These are phyloP conservation scores for Entomortierella lignicola DNA, from an alignment of 192 early-diverging fungal genomes.

Conservation along the genomic window DNA sequence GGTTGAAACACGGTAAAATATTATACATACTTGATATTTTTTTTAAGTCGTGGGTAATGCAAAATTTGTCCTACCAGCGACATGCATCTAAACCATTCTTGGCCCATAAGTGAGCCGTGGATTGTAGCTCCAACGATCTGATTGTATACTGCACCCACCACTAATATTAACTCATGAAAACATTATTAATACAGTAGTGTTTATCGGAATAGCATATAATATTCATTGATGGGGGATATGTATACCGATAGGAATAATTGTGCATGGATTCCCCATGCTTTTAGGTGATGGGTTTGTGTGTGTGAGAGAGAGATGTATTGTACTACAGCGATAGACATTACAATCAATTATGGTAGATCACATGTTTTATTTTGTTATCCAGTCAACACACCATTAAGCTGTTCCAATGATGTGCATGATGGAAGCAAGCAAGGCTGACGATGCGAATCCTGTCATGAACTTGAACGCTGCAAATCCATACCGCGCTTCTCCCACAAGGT, in stretches of 20 bases:
- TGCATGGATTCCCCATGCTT: too few species aligned
- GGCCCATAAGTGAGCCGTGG: not conserved
- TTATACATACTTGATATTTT: not conserved
- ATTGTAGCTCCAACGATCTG: not conserved
- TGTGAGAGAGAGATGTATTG: too few species aligned
- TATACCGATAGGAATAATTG: too few species aligned
- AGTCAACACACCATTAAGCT: too few species aligned
- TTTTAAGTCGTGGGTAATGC: too few species aligned
- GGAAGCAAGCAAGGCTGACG: not conserved
- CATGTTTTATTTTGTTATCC: too few species aligned
- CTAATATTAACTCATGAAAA: not conserved
- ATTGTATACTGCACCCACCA: not conserved
- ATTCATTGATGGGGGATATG: too few species aligned
- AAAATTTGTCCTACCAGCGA: not conserved
- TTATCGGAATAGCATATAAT: too few species aligned
- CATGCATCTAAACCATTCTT: not conserved
- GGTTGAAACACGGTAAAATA: not conserved
- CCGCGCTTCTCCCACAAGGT: conserved; percentile 20
- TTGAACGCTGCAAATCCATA: conserved; percentile 8
- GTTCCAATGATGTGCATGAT: conserved; percentile 15
- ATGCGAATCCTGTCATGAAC: conserved; percentile 7
- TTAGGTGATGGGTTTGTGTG: too few species aligned
- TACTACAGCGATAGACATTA: too few species aligned
- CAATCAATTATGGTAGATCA: too few species aligned
- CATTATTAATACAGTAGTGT: too few species aligned